Base-by-base conservation (phyloP, 2,329 filamentous ascomycete genomes). In the Aspergillus pseudoglaucus region DNA sequence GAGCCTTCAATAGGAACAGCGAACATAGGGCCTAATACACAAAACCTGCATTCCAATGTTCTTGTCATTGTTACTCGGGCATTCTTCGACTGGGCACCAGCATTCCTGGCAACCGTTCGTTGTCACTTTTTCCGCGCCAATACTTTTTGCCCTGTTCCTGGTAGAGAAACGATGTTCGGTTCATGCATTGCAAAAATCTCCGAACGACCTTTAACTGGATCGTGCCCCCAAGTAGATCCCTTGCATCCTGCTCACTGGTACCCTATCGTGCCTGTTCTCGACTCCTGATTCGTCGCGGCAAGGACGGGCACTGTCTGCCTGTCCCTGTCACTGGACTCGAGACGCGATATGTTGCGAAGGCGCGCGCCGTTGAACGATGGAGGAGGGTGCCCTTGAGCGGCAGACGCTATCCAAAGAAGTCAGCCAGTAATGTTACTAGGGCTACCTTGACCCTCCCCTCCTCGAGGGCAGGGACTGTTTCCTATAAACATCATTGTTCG, bases 401-500 rank as follows among this genome's bases (percentile, higher is more conserved):
- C 51, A 52, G 51, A 48, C 47, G 56, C 44, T 53, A 54, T 59
- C 61, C 57, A 62, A 63, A 65, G 58, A 59, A 58, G 54, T 51
- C 58, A 54, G 57, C 58, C 59, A 66, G 53, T 56, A 64, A 67
- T 68, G 65, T 56, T 59, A 59, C 60, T 60, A 53, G 59, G 59
- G 53, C 55, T 57, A 56, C 54, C 55, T 50, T 52, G 49, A 56
- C 57, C 58, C 55, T 57, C 62, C 60, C 57, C 57, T 53, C 53
- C 52, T 50, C 37, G 44, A 56, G 57, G 59, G 48, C 54, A 58
- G 18, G 17, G 59, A 63, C 64, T 56, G 52, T 57, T 59, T 56
- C 62, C 59, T 68, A 69, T 70, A 70, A 69, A 70, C 66, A 67
- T 58, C 62, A 62, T 66, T 61, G 59, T 56, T 65, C 66, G 66